These are phyloP conservation scores for Clavariopsis aquatica DNA, from an alignment of 495 filamentous ascomycete genomes.

Conservation along the genomic window DNA sequence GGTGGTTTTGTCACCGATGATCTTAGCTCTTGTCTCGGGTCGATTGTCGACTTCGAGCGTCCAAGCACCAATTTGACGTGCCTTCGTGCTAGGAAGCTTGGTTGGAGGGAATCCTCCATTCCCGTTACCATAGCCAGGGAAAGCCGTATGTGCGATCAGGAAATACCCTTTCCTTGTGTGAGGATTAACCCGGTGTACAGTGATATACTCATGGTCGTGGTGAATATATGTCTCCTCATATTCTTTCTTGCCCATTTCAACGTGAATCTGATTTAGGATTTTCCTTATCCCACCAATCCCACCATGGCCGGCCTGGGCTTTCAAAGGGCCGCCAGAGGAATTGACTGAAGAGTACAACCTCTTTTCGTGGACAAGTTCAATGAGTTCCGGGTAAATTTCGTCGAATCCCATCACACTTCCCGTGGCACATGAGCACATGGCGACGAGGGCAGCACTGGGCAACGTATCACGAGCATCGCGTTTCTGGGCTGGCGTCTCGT, in stretches of 20 bases:
- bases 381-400: conserved; percentile 87
- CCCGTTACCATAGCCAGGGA: conserved; percentile 79
- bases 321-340: conserved; percentile 63
- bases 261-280: conserved; percentile 88
- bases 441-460: conserved; percentile 91
- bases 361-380: conserved; percentile 88
- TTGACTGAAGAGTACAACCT: conserved; percentile 71
- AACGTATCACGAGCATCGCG: conserved; percentile 91
- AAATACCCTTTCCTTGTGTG: conserved; percentile 89
- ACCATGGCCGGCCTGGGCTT: conserved; percentile 63
- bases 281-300: conserved; percentile 90
- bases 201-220: conserved; percentile 93
- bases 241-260: conserved; percentile 86
- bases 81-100: conserved; percentile 69
- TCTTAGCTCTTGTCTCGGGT: conserved; percentile 63
- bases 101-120: conserved; percentile 75
- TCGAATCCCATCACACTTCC: conserved; percentile 99
- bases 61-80: conserved; percentile 84
- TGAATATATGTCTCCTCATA: conserved; percentile 96
- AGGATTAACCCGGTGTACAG: conserved; percentile 92
- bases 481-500: conserved; percentile 94
- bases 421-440: conserved; percentile 90
- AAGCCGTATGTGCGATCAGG: conserved; percentile 91
- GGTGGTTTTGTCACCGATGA: conserved; percentile 65
- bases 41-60: conserved; percentile 76